Base-by-base conservation (phyloP, 1,284 basidiomycete genomes). In the Microbotryum lychnidis-dioicae region DNA sequence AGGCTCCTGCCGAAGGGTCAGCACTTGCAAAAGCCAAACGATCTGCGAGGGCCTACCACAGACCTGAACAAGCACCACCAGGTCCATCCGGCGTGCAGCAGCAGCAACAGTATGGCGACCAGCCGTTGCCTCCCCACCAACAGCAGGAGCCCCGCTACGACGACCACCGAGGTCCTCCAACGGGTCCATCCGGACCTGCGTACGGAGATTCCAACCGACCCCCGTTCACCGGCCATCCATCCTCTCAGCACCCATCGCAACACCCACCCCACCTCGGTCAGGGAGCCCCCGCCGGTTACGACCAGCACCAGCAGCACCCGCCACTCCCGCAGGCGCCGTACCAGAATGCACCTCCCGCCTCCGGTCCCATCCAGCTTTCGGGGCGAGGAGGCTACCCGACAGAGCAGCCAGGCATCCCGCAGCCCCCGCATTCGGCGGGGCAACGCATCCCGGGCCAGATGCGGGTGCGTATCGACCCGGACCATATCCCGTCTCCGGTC, bases 401-500 rank as follows among this genome's bases (percentile, higher is more conserved):
- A 57, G 29, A 50, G 57, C 49, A 66, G 16, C 9, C 65, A 65
- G 54, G 61, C 20, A 73, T 75, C 37, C 69, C 68, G 8, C 76
- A 78, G 60, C 76, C 77, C 20, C 77, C 78, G 50, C 76, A 78
- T 64, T 73, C 73, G 46, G 73, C 76, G 2, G 76, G 77, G 6
- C 73, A 74, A 58, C 71, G 75, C n/a, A 73, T 77, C 49, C 70
- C 73, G 18, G 87, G 87, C 62, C 72, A 72, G 37, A 77, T 87
- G 51, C 83, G 91, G 50, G 83, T 87, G 50, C 85, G 87, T 67
- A 92, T 98, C 71, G 90, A 97, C 74, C 86, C 89, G 4, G 83
- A 81, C 67, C 91, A 97, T 75, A 87, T 98, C 54, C 96, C 96
- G 7, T 92, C 91, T 9, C 89, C 91, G 16, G 85, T 91, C 31